phyloP scores from a whole-genome alignment of 331 rosid species.

The Rhamnella rubrinervis region DNA sequence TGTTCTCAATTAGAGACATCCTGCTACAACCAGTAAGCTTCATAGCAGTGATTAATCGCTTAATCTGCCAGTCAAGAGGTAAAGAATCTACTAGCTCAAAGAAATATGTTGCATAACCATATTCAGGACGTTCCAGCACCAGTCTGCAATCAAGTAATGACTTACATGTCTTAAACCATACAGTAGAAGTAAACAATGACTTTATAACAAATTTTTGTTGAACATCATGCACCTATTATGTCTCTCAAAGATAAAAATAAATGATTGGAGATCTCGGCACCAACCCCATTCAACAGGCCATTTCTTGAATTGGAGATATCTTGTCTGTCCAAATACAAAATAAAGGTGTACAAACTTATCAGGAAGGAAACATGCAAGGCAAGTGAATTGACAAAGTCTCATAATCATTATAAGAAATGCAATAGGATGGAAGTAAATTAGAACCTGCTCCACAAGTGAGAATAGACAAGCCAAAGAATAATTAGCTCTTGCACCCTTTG shows the following conservation, averaged over 20 bases:
- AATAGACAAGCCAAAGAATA: conserved; percentile 81
- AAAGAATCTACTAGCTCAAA: conserved; percentile 74
- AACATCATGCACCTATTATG: conserved; percentile 75
- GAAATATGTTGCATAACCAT: conserved; percentile 92
- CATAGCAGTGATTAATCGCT: conserved; percentile 86
- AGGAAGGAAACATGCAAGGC: neutral
- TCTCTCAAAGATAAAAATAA: conserved; percentile 77
- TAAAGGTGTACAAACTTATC: neutral
- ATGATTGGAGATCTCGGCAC: conserved; percentile 94
- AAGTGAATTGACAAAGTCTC: neutral
- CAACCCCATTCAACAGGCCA: conserved; percentile 99
- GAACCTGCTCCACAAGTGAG: conserved; percentile 95
- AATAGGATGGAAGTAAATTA: conserved; percentile 14
- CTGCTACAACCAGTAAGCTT: conserved; percentile 75
- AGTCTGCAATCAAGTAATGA: conserved; percentile 54
- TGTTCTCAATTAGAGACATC: conserved; percentile 76
- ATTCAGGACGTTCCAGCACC: conserved; percentile 94
- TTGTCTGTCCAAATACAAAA: conserved; percentile 44
- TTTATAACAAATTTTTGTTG: conserved; percentile 1
- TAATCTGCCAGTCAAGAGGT: conserved; percentile 84
- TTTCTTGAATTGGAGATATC: conserved; percentile 63
- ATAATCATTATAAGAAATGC: neutral
- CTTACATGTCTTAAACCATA: conserved; percentile 20
- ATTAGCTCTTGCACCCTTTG: conserved; percentile 58
- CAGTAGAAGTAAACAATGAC: conserved; percentile 14